A percentile compares a stretch with the other conserved stretches of the same genome.
These are phyloP conservation scores for Blakeslea trispora DNA, from an alignment of 371 early-diverging fungal genomes.

Conservation along the genomic window DNA sequence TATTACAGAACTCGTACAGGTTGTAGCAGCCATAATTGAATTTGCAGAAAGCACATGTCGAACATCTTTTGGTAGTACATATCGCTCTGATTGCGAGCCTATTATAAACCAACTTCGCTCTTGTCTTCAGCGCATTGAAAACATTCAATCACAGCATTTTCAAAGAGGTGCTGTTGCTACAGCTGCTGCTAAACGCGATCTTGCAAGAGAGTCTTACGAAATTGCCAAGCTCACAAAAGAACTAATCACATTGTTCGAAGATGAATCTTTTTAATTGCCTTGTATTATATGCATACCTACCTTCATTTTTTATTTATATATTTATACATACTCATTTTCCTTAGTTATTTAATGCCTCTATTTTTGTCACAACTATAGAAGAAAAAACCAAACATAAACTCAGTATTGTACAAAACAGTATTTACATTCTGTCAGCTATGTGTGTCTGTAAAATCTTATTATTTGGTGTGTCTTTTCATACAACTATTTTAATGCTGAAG, in stretches of 20 bases:
- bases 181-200: slow-evolving; percentile 77
- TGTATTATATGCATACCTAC: too few relatives aligned
- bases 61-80: slow-evolving; percentile 38
- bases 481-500: too few relatives aligned
- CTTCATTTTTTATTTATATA: too few relatives aligned
- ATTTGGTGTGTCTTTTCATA: too few relatives aligned
- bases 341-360: too few relatives aligned
- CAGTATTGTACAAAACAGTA: too few relatives aligned
- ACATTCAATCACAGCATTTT: slow-evolving; percentile 13
- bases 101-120: slow-evolving; percentile 56
- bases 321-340: too few relatives aligned
- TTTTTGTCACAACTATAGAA: too few relatives aligned
- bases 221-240: slow-evolving; percentile 88
- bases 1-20: slow-evolving; percentile 68
- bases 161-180: slow-evolving; percentile 29
- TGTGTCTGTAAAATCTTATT: too few relatives aligned
- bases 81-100: slow-evolving; percentile 47
- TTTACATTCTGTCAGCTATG: too few relatives aligned
- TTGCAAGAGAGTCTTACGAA: slow-evolving; percentile 88
- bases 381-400: too few relatives aligned
- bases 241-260: slow-evolving; percentile 56
- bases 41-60: slow-evolving; percentile 46
- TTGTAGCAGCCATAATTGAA: slow-evolving; percentile 44
- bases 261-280: not conserved
- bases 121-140: slow-evolving; percentile 17